Percentiles rank a stretch among this genome's conserved stretches.
phyloP scores from a whole-genome alignment of 2,329 filamentous ascomycete genomes.

The Dactylonectria estremocensis region DNA sequence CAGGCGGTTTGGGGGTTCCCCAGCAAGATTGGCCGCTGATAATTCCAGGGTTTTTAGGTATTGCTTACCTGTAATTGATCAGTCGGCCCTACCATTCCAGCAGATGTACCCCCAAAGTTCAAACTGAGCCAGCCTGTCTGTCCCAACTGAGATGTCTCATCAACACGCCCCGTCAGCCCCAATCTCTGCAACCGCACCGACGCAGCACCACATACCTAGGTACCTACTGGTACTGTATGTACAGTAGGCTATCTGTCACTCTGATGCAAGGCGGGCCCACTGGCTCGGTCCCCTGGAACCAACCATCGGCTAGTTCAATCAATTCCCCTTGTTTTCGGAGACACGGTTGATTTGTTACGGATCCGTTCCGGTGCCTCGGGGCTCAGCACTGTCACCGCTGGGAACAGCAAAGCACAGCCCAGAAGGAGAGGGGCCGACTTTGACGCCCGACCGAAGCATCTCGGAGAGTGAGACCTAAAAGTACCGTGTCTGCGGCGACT shows the following conservation, averaged over 20 bases:
- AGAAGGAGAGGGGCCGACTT: not conserved
- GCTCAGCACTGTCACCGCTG: not conserved
- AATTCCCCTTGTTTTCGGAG: conserved; percentile 4
- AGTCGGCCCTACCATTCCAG: not conserved
- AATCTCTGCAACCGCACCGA: no score
- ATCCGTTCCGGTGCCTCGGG: not conserved
- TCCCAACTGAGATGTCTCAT: no score
- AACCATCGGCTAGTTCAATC: conserved; percentile 21
- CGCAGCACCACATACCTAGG: no score
- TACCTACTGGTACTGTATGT: no score
- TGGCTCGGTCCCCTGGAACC: conserved; percentile 35
- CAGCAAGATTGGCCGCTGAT: not conserved
- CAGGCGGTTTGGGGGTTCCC: not conserved
- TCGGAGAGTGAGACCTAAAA: not conserved
- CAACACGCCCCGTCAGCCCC: no score
- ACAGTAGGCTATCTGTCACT: not conserved
- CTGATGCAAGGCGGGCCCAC: not conserved
- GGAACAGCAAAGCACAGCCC: not conserved
- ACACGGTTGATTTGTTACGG: not conserved
- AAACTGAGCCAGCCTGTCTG: no score
- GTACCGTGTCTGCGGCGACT: no score
- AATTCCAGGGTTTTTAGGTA: not conserved
- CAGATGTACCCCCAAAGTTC: not conserved
- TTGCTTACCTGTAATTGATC: no score
- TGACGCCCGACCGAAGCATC: not conserved